Conservation (phyloP, 2,329 filamentous ascomycete species). For the Colletotrichum tropicale region DNA sequence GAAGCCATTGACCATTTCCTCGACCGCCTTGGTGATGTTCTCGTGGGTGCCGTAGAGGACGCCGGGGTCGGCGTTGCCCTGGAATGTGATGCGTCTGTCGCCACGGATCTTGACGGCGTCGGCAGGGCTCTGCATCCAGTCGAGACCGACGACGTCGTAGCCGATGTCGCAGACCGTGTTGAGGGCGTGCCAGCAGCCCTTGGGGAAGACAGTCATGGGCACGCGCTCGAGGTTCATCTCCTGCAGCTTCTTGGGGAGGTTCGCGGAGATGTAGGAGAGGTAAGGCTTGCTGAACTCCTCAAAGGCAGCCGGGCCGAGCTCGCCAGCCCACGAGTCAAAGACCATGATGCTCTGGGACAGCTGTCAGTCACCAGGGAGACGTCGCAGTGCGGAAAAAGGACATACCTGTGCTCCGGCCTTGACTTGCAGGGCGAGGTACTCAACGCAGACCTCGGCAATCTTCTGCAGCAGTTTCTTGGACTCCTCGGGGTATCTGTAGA, state of each 20-base stretch:
- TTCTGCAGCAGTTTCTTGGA: slow-evolving; percentile 84
- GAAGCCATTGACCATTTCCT: slow-evolving; percentile 89
- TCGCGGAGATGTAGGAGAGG: slow-evolving; percentile 79
- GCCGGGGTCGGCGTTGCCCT: slow-evolving; percentile 96
- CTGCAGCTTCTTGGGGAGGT: slow-evolving; percentile 75
- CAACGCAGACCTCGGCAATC: slow-evolving; percentile 92
- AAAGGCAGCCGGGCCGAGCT: slow-evolving; percentile 85
- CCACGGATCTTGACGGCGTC: slow-evolving; percentile 82
- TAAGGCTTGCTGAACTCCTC: slow-evolving; percentile 86
- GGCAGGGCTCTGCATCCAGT: slow-evolving; percentile 91
- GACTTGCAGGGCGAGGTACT: slow-evolving; percentile 92
- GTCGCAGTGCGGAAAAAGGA: background rate
- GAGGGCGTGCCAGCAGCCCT: slow-evolving; percentile 95
- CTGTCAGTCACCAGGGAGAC: background rate
- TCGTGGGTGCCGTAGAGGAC: slow-evolving; percentile 85
- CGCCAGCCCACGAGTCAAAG: slow-evolving; percentile 97
- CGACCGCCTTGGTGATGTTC: slow-evolving; percentile 81
- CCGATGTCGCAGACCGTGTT: slow-evolving; percentile 86
- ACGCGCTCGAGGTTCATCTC: slow-evolving; percentile 80
- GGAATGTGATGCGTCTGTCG: slow-evolving; percentile 76
- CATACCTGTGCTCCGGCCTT: slow-evolving; percentile 85
- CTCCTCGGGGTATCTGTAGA: slow-evolving; percentile 85
- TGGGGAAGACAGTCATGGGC: slow-evolving; percentile 97
- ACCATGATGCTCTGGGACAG: slow-evolving; percentile 75
- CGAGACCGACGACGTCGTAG: slow-evolving; percentile 92